Evolutionary conservation across 208 protist genomes (phyloP).

Genomic region (Crithidia thermophila): DNA sequence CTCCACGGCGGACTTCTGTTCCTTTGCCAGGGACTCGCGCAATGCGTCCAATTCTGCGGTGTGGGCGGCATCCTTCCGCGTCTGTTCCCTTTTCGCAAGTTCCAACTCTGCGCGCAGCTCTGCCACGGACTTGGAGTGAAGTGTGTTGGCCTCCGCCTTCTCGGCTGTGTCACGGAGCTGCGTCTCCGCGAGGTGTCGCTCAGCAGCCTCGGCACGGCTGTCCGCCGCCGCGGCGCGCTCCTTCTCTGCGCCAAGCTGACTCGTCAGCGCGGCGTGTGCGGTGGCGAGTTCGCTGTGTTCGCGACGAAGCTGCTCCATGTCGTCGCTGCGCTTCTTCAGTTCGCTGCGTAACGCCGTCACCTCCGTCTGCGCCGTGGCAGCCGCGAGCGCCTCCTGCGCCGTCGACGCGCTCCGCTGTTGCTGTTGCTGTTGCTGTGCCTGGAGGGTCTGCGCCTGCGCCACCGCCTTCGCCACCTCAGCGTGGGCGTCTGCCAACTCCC

Average conservation of each 20-base stretch:
- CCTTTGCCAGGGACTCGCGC: background rate
- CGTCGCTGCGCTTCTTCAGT: background rate
- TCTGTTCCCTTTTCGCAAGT: background rate
- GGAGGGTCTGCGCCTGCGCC: too few species aligned
- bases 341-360: background rate
- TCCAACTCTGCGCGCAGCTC: background rate
- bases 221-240: background rate
- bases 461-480: background rate
- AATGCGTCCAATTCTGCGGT: background rate
- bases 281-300: background rate
- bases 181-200: background rate
- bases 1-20: conserved; percentile 2
- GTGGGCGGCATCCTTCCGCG: background rate
- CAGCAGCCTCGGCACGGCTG: background rate
- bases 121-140: background rate
- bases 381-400: background rate
- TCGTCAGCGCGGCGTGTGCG: background rate
- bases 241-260: background rate
- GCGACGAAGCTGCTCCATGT: conserved; percentile 1
- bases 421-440: background rate
- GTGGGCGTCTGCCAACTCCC: conserved; percentile 1
- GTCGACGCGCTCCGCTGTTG: background rate
- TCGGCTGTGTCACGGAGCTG: background rate
- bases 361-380: background rate
- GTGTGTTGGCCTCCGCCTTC: background rate